Evolutionary conservation across 768 basidiomycete genomes (phyloP), one percentile per base, ranked within the genome.

Genomic region (Leucogyrophana mollusca): DNA sequence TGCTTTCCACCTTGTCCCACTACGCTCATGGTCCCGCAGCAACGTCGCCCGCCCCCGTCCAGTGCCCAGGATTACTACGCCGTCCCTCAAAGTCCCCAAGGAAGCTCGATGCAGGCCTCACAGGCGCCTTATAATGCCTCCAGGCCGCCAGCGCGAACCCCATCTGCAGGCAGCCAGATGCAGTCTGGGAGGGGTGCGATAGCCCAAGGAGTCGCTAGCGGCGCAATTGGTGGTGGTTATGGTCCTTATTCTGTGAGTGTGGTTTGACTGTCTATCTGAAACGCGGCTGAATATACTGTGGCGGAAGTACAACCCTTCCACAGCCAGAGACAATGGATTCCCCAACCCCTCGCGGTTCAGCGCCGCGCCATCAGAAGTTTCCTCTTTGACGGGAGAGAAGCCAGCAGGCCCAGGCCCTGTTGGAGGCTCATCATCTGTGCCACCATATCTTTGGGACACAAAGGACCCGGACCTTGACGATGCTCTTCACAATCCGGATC

Each of bases 391-490:
- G 3, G 65, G 70, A 4, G 67, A 57, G 18, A 71, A 73, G 47
- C 68, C 70, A 56, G 61, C 65, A 14, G 57, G 62, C 0, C 53
- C 38, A 9, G 57, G 46, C 20, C n/a, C 37, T 11, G 38, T 71
- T 18, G 62, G 71, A 53, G 70, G 78, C 52, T 83, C 80, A 8
- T 76, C 79, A 8, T 80, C 86, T 0, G 75, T 88, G 4, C 87
- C 86, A 13, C 76, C 82, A 57, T 86, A 81, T 59, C 58, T 83
- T 56, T 91, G 87, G 85, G 90, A 90, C 62, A 70, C 70, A 18
- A 82, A 78, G 59, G 91, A 92, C 47, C 84, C 90, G 8, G 92
- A 94, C 61, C 74, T 87, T 14, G 94, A 96, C 70, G 94, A 97
- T 63, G 78, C 82, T 17, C 76, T 97, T 17, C 94, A 97, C 65